phyloP scores from a whole-genome alignment of 1,284 basidiomycete species.

The Tylopilus sp. region DNA sequence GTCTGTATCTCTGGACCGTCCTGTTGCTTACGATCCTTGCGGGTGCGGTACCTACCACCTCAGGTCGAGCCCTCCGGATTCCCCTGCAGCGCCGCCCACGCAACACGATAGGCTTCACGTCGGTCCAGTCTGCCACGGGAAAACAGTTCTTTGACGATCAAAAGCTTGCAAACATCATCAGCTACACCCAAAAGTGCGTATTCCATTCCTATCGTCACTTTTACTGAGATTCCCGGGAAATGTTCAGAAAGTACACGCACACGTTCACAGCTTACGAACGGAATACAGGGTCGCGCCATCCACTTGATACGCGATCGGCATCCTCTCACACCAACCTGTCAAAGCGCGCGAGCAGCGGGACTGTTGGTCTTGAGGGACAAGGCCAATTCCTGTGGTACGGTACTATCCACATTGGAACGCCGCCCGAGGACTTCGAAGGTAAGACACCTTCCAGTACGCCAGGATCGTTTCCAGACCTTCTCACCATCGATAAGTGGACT shows the following conservation, averaged over 20 bases:
- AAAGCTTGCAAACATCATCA: slow-evolving; percentile 2
- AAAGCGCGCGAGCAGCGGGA: slow-evolving; percentile 8
- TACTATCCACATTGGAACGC: slow-evolving; percentile 38
- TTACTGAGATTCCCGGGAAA: not conserved
- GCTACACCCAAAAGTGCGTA: slow-evolving; percentile 10
- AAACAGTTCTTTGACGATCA: not conserved
- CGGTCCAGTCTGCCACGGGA: not conserved
- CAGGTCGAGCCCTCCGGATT: slow-evolving; percentile 9
- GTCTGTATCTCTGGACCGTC: not conserved
- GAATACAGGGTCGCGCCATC: slow-evolving; percentile 38
- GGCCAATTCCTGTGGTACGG: slow-evolving; percentile 30
- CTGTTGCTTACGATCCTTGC: slow-evolving; percentile 1
- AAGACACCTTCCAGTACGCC: not conserved
- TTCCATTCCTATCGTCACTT: not conserved
- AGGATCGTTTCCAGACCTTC: not conserved
- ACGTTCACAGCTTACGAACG: slow-evolving; percentile 35
- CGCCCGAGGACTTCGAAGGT: slow-evolving; percentile 29
- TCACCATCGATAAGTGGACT: slow-evolving; percentile 31
- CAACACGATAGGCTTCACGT: not conserved
- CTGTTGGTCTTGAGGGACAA: slow-evolving; percentile 25
- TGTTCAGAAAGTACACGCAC: slow-evolving; percentile 32
- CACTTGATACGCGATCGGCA: slow-evolving; percentile 17
- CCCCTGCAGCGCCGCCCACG: slow-evolving; percentile 11
- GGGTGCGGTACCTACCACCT: slow-evolving; percentile 10
- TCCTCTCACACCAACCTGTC: not conserved